Conservation (phyloP, 2,329 filamentous ascomycete genomes). For the Colletotrichum sp. region DNA sequence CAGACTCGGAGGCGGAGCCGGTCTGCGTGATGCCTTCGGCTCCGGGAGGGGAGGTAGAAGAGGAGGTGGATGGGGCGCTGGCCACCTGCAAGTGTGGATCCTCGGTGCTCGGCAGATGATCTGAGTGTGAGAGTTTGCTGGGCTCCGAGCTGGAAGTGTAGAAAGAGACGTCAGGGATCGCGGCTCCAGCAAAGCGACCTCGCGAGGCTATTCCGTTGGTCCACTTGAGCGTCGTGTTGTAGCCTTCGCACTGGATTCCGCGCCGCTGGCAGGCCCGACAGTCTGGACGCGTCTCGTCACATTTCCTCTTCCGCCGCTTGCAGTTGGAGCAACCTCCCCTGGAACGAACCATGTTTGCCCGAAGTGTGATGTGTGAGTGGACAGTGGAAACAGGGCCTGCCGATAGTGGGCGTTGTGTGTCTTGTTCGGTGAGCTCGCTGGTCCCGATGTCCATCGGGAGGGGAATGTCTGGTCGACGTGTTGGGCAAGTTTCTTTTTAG, state of each 20-base stretch:
- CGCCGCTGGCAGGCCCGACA: constrained; percentile 14
- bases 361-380: background rate
- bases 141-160: background rate
- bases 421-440: background rate
- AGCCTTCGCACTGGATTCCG: constrained; percentile 20
- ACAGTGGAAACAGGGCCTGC: background rate
- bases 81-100: background rate
- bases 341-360: constrained; percentile 13
- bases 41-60: background rate
- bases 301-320: constrained; percentile 22
- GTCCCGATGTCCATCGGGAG: background rate
- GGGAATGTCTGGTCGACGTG: background rate
- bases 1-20: background rate
- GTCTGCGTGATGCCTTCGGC: background rate
- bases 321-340: constrained; percentile 20
- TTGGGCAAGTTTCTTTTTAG: background rate
- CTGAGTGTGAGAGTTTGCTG: background rate
- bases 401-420: background rate
- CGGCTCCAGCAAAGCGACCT: constrained; percentile 12
- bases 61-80: background rate
- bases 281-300: constrained; percentile 21
- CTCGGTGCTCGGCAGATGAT: background rate
- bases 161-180: background rate
- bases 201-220: constrained; percentile 19
- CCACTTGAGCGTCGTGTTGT: constrained; percentile 19